Percentiles rank a stretch among this genome's conserved stretches.
These are phyloP conservation scores for Laetiporus sulphureus DNA, from an alignment of 1,284 basidiomycete genomes.

Conservation along the genomic window DNA sequence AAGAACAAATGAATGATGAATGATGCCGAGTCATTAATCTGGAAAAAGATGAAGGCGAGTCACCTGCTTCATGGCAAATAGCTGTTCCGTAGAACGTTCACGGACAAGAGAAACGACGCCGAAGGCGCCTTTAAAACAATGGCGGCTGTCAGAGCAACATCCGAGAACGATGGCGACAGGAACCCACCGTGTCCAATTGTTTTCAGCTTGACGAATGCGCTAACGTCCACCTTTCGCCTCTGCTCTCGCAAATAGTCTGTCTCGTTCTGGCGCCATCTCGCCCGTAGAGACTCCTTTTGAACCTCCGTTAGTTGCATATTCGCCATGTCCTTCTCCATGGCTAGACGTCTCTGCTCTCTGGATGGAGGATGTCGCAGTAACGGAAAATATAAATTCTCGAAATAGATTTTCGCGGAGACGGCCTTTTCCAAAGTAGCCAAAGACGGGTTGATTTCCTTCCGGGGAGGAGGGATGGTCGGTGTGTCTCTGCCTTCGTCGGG, in stretches of 20 bases:
- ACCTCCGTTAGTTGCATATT: slow-evolving; percentile 63
- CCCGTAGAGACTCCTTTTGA: slow-evolving; percentile 68
- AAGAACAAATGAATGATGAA: background rate
- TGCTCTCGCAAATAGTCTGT: slow-evolving; percentile 84
- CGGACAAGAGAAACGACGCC: slow-evolving; percentile 92
- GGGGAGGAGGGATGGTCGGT: slow-evolving; percentile 29
- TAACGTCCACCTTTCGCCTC: slow-evolving; percentile 76
- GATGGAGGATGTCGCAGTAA: slow-evolving; percentile 79
- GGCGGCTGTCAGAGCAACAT: slow-evolving; percentile 13
- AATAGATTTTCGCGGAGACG: slow-evolving; percentile 88
- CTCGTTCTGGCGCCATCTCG: slow-evolving; percentile 82
- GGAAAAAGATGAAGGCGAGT: slow-evolving; percentile 18
- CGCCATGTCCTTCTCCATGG: slow-evolving; percentile 85
- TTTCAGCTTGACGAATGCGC: slow-evolving; percentile 85
- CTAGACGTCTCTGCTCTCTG: slow-evolving; percentile 76
- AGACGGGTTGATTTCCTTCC: slow-evolving; percentile 69
- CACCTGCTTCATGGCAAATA: slow-evolving; percentile 97
- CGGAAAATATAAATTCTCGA: slow-evolving; percentile 95
- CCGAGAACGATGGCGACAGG: slow-evolving; percentile 4
- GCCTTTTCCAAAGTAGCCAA: slow-evolving; percentile 90
- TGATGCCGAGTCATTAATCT: slow-evolving; percentile 1
- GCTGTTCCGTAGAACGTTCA: slow-evolving; percentile 71
- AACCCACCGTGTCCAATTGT: slow-evolving; percentile 88
- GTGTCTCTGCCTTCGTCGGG: slow-evolving; percentile 22
- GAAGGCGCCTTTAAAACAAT: slow-evolving; percentile 66